Conservation (phyloP, 2,329 filamentous ascomycete species). For the Hypoxylon sp. region DNA sequence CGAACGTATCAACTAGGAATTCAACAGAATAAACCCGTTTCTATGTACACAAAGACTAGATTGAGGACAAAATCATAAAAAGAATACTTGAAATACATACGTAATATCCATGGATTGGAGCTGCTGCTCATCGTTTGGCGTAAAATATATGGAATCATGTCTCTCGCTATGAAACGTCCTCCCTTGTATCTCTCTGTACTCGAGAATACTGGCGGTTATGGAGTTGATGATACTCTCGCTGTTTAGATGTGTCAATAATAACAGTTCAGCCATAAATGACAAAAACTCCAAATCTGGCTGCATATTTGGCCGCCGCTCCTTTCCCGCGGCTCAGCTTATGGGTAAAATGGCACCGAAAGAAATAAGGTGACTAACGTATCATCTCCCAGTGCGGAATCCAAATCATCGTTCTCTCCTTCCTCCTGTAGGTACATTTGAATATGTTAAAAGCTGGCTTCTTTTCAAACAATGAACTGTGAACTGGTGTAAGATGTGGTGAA, state of each 20-base stretch:
- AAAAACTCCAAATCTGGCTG: too few relatives aligned
- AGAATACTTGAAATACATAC: slow-evolving; percentile 17
- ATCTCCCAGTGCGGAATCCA: slow-evolving; percentile 42
- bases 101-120: slow-evolving; percentile 39
- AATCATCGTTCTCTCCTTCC: slow-evolving; percentile 35
- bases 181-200: slow-evolving; percentile 44
- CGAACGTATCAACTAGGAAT: too few relatives aligned
- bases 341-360: too few relatives aligned
- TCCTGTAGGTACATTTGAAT: slow-evolving; percentile 22
- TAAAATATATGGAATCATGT: slow-evolving; percentile 39
- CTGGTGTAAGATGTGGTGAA: too few relatives aligned
- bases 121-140: slow-evolving; percentile 41
- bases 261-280: neutral
- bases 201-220: slow-evolving; percentile 43
- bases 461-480: too few relatives aligned
- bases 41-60: neutral
- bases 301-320: too few relatives aligned
- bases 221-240: slow-evolving; percentile 42
- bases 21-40: too few relatives aligned
- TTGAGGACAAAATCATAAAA: neutral
- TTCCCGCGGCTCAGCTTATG: too few relatives aligned
- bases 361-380: slow-evolving; percentile 39
- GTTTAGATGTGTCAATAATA: slow-evolving; percentile 7
- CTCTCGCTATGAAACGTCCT: slow-evolving; percentile 44
- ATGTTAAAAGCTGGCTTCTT: slow-evolving; percentile 15